Conservation (phyloP, 2,329 filamentous ascomycete species). For the Aspergillus arachidicola region DNA sequence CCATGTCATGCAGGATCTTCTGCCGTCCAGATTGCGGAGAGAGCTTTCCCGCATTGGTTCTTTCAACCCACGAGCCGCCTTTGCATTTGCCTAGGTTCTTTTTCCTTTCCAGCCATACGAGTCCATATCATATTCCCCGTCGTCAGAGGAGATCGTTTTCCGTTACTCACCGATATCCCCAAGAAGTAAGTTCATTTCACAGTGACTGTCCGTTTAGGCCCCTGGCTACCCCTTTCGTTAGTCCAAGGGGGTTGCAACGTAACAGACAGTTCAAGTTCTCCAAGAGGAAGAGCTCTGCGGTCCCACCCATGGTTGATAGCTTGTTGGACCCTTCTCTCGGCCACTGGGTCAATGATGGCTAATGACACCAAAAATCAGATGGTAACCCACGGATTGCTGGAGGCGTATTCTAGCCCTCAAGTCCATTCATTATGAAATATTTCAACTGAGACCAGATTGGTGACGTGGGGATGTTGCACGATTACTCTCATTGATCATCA, state of each 20-base stretch:
- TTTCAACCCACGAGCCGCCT: conserved; percentile 7
- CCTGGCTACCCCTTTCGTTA: not conserved
- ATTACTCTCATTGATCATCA: not conserved
- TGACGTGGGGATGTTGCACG: conserved; percentile 7
- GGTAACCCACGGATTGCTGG: conserved; percentile 1
- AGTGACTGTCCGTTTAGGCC: not conserved
- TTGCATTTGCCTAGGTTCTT: not conserved
- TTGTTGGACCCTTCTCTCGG: conserved; percentile 11
- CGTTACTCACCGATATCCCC: not conserved
- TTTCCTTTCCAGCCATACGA: not conserved
- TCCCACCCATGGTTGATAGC: conserved; percentile 15
- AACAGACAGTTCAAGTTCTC: not conserved
- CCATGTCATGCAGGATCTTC: conserved; percentile 22
- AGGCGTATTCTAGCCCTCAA: not conserved
- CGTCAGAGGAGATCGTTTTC: not conserved
- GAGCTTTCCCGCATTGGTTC: conserved; percentile 20
- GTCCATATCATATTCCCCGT: not conserved
- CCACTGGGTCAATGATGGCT: conserved; percentile 1
- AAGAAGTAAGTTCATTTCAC: not conserved
- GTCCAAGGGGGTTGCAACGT: not conserved
- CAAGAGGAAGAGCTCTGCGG: not conserved
- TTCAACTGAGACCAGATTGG: not conserved
- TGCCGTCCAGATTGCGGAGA: conserved; percentile 23
- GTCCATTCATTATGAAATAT: not conserved
- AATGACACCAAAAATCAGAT: not conserved